phyloP scores from a whole-genome alignment of 306 rosid genomes.

The Cucurbita pepo region DNA sequence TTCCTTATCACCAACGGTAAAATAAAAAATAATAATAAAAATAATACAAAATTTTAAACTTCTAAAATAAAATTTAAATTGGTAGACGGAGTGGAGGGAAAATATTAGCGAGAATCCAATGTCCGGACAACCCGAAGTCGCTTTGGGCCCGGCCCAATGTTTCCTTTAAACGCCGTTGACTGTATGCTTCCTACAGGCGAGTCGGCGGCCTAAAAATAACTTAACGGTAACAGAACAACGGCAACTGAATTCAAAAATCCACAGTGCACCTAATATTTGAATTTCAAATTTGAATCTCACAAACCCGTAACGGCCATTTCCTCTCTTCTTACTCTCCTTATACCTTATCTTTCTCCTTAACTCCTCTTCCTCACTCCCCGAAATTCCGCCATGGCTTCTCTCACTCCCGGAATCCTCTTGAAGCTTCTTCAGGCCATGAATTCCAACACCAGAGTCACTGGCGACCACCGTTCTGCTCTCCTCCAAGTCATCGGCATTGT shows the following conservation, averaged over 20 bases:
- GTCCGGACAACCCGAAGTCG: no score
- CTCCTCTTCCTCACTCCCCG: slow-evolving; percentile 2
- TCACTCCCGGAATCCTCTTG: slow-evolving; percentile 69
- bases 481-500: slow-evolving; percentile 87
- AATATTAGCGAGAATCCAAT: no score
- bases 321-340: background rate
- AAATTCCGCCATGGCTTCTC: slow-evolving; percentile 50
- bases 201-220: background rate
- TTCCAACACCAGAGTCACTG: slow-evolving; percentile 68
- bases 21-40: no score
- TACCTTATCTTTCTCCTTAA: background rate
- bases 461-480: slow-evolving; percentile 94
- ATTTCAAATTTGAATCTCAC: slow-evolving; percentile 3
- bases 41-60: no score
- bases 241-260: slow-evolving; percentile 1
- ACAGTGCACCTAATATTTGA: background rate
- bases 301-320: slow-evolving; percentile 1
- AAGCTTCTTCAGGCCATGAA: slow-evolving; percentile 78
- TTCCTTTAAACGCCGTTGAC: background rate
- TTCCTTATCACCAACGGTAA: no score
- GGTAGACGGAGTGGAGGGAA: no score
- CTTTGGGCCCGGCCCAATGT: background rate
- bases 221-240: background rate
- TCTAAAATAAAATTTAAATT: no score
- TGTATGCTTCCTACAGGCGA: background rate